Conservation (phyloP, 225 moss, liverwort and hornwort genomes). For the Neckera pumila region DNA sequence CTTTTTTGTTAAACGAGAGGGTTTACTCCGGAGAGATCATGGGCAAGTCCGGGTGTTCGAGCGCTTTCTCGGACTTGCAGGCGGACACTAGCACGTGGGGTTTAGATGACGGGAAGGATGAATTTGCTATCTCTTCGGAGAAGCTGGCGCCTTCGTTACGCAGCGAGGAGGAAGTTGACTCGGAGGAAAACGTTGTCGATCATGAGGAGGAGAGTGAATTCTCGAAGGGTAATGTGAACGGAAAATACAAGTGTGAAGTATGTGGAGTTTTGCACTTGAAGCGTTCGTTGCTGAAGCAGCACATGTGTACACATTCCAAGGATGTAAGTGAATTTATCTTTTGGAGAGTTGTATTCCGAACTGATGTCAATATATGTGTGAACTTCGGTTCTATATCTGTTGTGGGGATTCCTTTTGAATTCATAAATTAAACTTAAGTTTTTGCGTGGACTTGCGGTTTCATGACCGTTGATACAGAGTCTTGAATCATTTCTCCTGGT, state of each 20-base stretch:
- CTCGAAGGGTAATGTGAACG: not conserved
- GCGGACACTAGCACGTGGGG: not conserved
- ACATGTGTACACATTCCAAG: conserved; percentile 2
- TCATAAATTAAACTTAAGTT: no score
- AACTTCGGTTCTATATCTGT: not conserved
- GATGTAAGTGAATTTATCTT: not conserved
- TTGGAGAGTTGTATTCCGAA: not conserved
- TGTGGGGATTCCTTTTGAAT: not conserved
- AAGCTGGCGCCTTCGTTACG: not conserved
- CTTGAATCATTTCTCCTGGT: not conserved
- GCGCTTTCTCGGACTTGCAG: not conserved
- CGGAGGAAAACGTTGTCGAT: not conserved
- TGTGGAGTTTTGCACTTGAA: not conserved
- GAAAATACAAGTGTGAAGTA: not conserved
- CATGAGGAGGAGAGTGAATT: not conserved
- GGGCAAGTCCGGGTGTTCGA: not conserved
- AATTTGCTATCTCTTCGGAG: not conserved
- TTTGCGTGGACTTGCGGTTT: not conserved
- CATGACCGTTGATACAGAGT: not conserved
- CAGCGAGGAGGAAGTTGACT: not conserved
- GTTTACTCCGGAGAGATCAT: not conserved
- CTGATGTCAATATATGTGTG: no score
- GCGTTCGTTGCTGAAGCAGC: conserved; percentile 10
- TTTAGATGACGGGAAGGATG: not conserved
- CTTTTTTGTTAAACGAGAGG: not conserved